A percentile compares a stretch with the other conserved stretches of the same genome.
These are phyloP conservation scores for Pythium apleroticum DNA, from an alignment of 352 stramenopile species.

Conservation along the genomic window DNA sequence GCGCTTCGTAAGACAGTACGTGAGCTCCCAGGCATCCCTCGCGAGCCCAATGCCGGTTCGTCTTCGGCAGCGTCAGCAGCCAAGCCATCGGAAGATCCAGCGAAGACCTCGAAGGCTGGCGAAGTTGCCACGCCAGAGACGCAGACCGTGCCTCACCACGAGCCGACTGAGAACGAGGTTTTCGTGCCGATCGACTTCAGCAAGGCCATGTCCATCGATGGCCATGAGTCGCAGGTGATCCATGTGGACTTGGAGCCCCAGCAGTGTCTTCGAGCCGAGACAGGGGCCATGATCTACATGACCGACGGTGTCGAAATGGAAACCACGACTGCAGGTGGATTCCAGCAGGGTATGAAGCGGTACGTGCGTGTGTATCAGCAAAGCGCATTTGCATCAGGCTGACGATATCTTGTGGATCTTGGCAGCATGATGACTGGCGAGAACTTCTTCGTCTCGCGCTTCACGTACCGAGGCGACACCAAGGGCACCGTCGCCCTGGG, in stretches of 20 bases:
- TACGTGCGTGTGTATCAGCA: conserved; percentile 19
- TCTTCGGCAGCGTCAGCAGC: conserved; percentile 9
- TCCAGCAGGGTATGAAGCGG: conserved; percentile 85
- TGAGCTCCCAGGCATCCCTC: conserved; percentile 40
- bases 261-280: conserved; percentile 92
- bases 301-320: conserved; percentile 92
- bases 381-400: background rate
- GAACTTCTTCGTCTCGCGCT: conserved; percentile 81
- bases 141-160: conserved; percentile 24
- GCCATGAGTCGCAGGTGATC: conserved; percentile 86
- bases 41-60: conserved; percentile 9
- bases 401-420: background rate
- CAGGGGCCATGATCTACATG: conserved; percentile 96
- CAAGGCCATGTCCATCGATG: conserved; percentile 74
- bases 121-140: conserved; percentile 13
- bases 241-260: conserved; percentile 85
- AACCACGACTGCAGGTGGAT: conserved; percentile 89
- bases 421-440: conserved; percentile 71
- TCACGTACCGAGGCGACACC: conserved; percentile 56
- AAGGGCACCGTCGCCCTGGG: conserved; percentile 88
- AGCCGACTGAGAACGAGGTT: conserved; percentile 51
- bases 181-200: conserved; percentile 84
- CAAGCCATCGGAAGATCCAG: background rate
- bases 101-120: conserved; percentile 3
- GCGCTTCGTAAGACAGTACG: conserved; percentile 60